Conservation (phyloP, 441 rosid genomes). For the Pelargonium myrrhifolium region DNA sequence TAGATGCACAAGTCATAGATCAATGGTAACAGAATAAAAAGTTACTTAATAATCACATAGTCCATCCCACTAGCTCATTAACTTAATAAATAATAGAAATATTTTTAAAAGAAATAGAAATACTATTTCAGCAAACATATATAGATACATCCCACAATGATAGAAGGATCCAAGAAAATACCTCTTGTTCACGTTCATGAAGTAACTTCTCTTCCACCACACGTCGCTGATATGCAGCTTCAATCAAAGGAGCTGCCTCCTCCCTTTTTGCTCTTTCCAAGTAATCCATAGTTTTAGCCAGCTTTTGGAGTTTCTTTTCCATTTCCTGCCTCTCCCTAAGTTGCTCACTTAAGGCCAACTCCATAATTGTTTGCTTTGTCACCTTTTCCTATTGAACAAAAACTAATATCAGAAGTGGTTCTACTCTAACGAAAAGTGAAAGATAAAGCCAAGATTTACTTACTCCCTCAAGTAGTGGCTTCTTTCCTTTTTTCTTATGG, state of each 20-base stretch:
- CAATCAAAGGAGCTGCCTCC: constrained; percentile 91
- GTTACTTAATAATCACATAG: no score
- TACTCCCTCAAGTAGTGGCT: constrained; percentile 74
- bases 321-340: constrained; percentile 87
- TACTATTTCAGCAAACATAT: background rate
- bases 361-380: constrained; percentile 67
- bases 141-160: no score
- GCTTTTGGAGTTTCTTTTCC: constrained; percentile 88
- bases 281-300: constrained; percentile 91
- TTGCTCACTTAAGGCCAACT: constrained; percentile 77
- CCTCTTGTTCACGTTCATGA: constrained; percentile 90
- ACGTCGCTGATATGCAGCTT: constrained; percentile 75
- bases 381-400: constrained; percentile 68
- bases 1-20: no score
- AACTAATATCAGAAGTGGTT: constrained; percentile 1
- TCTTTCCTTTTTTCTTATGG: constrained; percentile 70
- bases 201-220: constrained; percentile 76
- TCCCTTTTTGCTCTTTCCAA: constrained; percentile 97
- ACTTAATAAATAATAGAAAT: background rate
- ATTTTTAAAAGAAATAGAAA: background rate
- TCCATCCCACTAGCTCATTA: background rate
- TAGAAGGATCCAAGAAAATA: constrained; percentile 15
- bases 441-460: constrained; percentile 20
- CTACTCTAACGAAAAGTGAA: background rate
- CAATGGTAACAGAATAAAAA: no score